A percentile compares a stretch with the other conserved stretches of the same genome.
These are phyloP conservation scores for Rhazya stricta DNA, from an alignment of 257 asterid genomes.

Conservation along the genomic window DNA sequence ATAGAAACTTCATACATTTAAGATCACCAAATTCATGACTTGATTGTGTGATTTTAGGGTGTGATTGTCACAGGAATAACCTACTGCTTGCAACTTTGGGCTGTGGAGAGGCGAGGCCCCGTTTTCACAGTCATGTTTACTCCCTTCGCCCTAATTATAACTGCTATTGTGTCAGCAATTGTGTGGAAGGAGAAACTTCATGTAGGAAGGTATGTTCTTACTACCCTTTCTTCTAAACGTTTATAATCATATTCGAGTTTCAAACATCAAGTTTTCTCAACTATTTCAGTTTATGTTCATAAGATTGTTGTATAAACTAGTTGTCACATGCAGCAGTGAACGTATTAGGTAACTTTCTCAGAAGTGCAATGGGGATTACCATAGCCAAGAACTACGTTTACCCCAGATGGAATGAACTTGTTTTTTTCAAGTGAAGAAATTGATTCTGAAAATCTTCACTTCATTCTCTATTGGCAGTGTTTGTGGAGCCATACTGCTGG, in stretches of 20 bases:
- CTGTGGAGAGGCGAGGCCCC: conserved; percentile 58
- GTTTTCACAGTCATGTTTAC: conserved; percentile 53
- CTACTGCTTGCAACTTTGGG: conserved; percentile 56
- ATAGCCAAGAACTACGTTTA: no score
- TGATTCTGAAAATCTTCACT: not conserved
- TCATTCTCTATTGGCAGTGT: conserved; percentile 31
- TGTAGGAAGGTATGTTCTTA: conserved; percentile 44
- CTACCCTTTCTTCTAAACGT: not conserved
- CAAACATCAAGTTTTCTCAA: not conserved
- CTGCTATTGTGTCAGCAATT: conserved; percentile 47
- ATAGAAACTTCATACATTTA: not conserved
- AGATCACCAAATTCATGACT: not conserved
- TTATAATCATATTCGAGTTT: not conserved
- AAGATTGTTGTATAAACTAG: no score
- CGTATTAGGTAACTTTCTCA: no score
- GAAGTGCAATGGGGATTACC: no score
- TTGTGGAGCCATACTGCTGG: conserved; percentile 47
- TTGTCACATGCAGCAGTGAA: no score
- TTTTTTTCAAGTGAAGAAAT: not conserved
- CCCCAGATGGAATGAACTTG: not conserved
- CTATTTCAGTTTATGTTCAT: no score
- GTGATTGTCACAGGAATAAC: conserved; percentile 52
- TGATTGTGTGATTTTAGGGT: conserved; percentile 35
- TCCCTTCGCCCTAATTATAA: conserved; percentile 49
- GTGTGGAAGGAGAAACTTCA: conserved; percentile 48